Conservation (phyloP, 1,139 yeast species). For the Debaryomyces sp. region DNA sequence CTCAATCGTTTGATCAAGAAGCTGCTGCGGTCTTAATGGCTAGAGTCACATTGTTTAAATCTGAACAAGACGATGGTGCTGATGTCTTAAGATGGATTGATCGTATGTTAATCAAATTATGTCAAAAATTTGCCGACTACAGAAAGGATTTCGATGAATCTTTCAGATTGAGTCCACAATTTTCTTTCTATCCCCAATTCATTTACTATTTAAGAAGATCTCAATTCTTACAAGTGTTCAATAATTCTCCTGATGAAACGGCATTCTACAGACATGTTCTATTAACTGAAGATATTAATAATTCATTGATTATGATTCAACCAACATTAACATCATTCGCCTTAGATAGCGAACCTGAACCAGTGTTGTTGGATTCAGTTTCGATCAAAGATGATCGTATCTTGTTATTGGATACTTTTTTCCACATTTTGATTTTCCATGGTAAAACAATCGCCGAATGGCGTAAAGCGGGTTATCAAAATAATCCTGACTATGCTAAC, state of each 20-base stretch:
- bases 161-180: constrained; percentile 50
- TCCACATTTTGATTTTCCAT: constrained; percentile 89
- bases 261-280: constrained; percentile 95
- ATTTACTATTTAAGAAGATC: constrained; percentile 96
- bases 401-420: constrained; percentile 69
- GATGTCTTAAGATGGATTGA: constrained; percentile 57
- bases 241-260: constrained; percentile 98
- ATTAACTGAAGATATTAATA: constrained; percentile 78
- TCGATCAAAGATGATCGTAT: constrained; percentile 85
- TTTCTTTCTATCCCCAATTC: constrained; percentile 81
- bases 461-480: constrained; percentile 95
- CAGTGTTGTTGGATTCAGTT: constrained; percentile 69
- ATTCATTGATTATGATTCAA: constrained; percentile 73
- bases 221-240: constrained; percentile 93
- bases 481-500: constrained; percentile 84
- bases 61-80: constrained; percentile 68
- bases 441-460: constrained; percentile 95
- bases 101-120: constrained; percentile 52
- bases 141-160: constrained; percentile 51
- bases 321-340: constrained; percentile 82
- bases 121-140: constrained; percentile 55
- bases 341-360: constrained; percentile 61
- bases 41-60: constrained; percentile 86
- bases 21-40: constrained; percentile 98
- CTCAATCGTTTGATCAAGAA: constrained; percentile 91